Percentiles rank a stretch among this genome's conserved stretches.
phyloP scores from a whole-genome alignment of 116 monocot species.

The Cymodocea nodosa region DNA sequence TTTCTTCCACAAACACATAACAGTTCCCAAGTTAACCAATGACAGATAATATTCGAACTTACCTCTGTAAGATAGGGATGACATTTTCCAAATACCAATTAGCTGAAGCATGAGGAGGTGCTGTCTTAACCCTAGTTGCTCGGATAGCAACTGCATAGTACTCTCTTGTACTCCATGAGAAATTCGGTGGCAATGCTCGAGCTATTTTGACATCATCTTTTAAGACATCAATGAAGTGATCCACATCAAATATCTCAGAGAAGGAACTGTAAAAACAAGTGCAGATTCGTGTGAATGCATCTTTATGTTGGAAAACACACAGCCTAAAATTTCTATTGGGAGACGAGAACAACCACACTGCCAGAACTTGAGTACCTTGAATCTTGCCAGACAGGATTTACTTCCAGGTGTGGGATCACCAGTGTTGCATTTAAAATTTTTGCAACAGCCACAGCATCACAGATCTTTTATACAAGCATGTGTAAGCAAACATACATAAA shows the following conservation, averaged over 20 bases:
- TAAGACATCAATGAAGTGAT: constrained; percentile 62
- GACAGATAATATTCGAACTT: background rate
- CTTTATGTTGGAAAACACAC: background rate
- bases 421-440: constrained; percentile 95
- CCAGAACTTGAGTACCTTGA: constrained; percentile 40
- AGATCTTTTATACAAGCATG: constrained; percentile 39
- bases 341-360: background rate
- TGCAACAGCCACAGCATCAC: constrained; percentile 95
- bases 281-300: background rate
- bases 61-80: constrained; percentile 72
- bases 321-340: background rate
- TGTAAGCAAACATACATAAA: background rate
- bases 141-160: constrained; percentile 74
- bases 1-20: too few species aligned
- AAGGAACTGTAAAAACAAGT: constrained; percentile 45
- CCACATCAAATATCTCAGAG: constrained; percentile 75
- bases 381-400: constrained; percentile 94
- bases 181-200: constrained; percentile 50
- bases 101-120: constrained; percentile 79
- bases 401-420: constrained; percentile 87
- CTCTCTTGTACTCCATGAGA: constrained; percentile 91
- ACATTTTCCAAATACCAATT: constrained; percentile 87
- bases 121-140: constrained; percentile 80
- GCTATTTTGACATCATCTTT: constrained; percentile 64
- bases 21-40: too few species aligned